These are phyloP conservation scores for Megacollybia marginata DNA, from an alignment of 768 basidiomycete species.

Conservation along the genomic window DNA sequence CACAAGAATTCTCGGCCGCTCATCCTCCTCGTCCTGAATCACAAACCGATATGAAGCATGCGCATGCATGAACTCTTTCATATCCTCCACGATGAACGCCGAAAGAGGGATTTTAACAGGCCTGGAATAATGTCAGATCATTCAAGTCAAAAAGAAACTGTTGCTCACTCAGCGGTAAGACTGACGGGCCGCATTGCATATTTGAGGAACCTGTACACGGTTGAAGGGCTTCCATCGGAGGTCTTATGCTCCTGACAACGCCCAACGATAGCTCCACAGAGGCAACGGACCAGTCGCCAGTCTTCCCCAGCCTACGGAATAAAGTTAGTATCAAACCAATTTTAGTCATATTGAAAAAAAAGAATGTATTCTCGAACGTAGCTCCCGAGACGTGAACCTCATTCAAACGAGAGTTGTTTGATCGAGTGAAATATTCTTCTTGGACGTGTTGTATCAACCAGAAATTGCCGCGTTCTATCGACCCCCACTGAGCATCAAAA, in stretches of 20 bases:
- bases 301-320: slow-evolving; percentile 45
- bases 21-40: slow-evolving; percentile 80
- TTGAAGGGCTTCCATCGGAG: slow-evolving; percentile 21
- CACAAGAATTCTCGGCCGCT: slow-evolving; percentile 72
- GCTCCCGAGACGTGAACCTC: slow-evolving; percentile 74
- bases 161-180: slow-evolving; percentile 51
- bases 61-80: slow-evolving; percentile 86
- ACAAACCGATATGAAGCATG: slow-evolving; percentile 93
- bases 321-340: slow-evolving; percentile 4
- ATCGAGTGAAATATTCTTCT: slow-evolving; percentile 56
- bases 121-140: slow-evolving; percentile 16
- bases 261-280: slow-evolving; percentile 81
- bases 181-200: slow-evolving; percentile 74
- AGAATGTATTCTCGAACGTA: slow-evolving; percentile 81
- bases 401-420: slow-evolving; percentile 83
- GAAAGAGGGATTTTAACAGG: slow-evolving; percentile 57
- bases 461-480: slow-evolving; percentile 28
- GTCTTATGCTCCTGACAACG: slow-evolving; percentile 48
- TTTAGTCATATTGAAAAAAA: slow-evolving; percentile 9
- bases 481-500: slow-evolving; percentile 4
- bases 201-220: slow-evolving; percentile 71
- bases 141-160: not conserved
- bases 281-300: slow-evolving; percentile 62
- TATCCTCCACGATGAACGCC: slow-evolving; percentile 86
- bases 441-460: slow-evolving; percentile 96